These are phyloP conservation scores for Prillingera fragicola DNA, from an alignment of 1,284 basidiomycete species.

Conservation along the genomic window DNA sequence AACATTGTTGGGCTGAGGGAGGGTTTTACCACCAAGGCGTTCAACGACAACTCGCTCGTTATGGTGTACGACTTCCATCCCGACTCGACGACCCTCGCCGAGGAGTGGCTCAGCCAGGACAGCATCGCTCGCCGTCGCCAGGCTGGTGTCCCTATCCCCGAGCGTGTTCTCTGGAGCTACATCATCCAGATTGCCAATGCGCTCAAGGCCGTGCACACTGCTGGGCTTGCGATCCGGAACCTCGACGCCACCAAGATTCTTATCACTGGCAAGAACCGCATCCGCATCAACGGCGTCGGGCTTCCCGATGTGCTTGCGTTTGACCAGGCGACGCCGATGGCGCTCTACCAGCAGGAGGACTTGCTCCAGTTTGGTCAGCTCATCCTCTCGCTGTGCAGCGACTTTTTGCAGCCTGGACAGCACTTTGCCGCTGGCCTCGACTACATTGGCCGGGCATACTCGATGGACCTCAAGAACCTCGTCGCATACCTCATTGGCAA, in stretches of 20 bases:
- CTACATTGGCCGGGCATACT: slow-evolving; percentile 66
- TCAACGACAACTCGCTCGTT: slow-evolving; percentile 87
- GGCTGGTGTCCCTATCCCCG: slow-evolving; percentile 55
- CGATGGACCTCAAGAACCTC: slow-evolving; percentile 72
- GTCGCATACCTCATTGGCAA: slow-evolving; percentile 73
- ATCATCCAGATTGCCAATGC: slow-evolving; percentile 84
- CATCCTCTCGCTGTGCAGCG: slow-evolving; percentile 71
- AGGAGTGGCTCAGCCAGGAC: slow-evolving; percentile 55
- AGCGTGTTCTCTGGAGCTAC: slow-evolving; percentile 90
- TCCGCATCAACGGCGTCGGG: slow-evolving; percentile 76
- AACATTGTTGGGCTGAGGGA: slow-evolving; percentile 79
- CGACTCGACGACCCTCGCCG: slow-evolving; percentile 73
- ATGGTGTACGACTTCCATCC: slow-evolving; percentile 91
- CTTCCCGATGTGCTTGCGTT: slow-evolving; percentile 76
- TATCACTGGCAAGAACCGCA: slow-evolving; percentile 79
- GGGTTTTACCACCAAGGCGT: slow-evolving; percentile 91
- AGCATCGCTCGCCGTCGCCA: slow-evolving; percentile 30
- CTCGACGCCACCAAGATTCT: slow-evolving; percentile 85
- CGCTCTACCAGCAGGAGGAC: slow-evolving; percentile 69
- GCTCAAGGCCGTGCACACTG: slow-evolving; percentile 77
- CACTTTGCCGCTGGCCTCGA: slow-evolving; percentile 70
- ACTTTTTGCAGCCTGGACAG: slow-evolving; percentile 39
- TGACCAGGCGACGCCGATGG: slow-evolving; percentile 61
- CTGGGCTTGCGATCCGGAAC: slow-evolving; percentile 73
- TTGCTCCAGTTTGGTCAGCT: slow-evolving; percentile 79